These are phyloP conservation scores for Fusarium sp. DNA, from an alignment of 2,329 filamentous ascomycete species.

Conservation along the genomic window DNA sequence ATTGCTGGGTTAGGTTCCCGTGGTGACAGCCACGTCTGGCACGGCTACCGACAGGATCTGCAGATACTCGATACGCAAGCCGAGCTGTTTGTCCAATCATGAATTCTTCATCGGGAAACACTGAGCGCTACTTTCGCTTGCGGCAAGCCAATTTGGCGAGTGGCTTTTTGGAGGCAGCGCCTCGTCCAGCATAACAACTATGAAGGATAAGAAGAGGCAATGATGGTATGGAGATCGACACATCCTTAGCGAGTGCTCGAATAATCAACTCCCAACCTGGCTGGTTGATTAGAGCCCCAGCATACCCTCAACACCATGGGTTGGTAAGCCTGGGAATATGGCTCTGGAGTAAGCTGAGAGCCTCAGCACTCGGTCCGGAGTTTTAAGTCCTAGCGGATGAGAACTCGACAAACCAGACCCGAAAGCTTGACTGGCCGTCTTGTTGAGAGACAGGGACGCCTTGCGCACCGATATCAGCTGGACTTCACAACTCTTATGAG, in stretches of 20 bases:
- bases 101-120: neutral
- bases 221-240: neutral
- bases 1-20: neutral
- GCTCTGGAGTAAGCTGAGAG: neutral
- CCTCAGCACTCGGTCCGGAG: neutral
- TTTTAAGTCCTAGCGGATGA: neutral
- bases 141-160: neutral
- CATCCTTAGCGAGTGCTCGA: neutral
- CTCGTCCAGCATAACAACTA: neutral
- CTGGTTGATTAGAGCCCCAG: neutral
- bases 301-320: neutral
- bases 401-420: neutral
- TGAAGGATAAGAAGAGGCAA: neutral
- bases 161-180: neutral
- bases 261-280: neutral
- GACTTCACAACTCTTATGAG: conserved; percentile 7
- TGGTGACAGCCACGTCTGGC: neutral
- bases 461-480: conserved; percentile 10
- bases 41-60: neutral
- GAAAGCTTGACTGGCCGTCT: neutral
- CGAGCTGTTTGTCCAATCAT: neutral
- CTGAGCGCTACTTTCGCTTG: neutral
- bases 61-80: neutral
- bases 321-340: neutral
- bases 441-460: neutral